Percentiles rank a stretch among this genome's conserved stretches.
Evolutionary conservation across 1,284 basidiomycete genomes (phyloP).

Genomic region (Sporisorium scitamineum): DNA sequence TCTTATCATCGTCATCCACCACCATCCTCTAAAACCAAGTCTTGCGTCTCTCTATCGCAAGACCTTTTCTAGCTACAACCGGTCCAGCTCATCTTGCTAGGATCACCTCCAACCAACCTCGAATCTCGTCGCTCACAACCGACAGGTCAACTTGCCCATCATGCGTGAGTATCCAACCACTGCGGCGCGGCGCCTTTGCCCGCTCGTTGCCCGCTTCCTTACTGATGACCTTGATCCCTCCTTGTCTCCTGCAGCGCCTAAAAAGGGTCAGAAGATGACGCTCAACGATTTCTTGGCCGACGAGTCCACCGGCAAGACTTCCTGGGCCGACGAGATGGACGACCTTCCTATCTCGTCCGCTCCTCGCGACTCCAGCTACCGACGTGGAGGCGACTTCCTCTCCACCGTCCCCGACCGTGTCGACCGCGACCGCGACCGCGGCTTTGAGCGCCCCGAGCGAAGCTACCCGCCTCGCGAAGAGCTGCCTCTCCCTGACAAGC

Average conservation of each 20-base stretch:
- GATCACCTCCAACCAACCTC: slow-evolving; percentile 6
- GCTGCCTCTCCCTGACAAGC: slow-evolving; percentile 89
- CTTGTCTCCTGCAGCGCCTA: slow-evolving; percentile 52
- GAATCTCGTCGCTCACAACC: slow-evolving; percentile 5
- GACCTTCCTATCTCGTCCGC: slow-evolving; percentile 64
- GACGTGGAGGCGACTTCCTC: slow-evolving; percentile 55
- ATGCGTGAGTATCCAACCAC: slow-evolving; percentile 27
- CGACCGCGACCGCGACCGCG: slow-evolving; percentile 57
- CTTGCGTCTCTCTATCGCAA: slow-evolving; percentile 15
- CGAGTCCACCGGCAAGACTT: slow-evolving; percentile 63
- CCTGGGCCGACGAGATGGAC: slow-evolving; percentile 69
- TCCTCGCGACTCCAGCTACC: slow-evolving; percentile 46
- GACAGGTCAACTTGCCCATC: slow-evolving; percentile 27
- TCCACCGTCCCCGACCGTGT: slow-evolving; percentile 57
- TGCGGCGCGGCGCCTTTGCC: neutral
- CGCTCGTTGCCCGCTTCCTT: neutral
- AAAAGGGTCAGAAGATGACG: slow-evolving; percentile 63
- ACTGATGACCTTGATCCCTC: neutral
- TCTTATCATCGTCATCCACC: slow-evolving; percentile 23
- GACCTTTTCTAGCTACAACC: neutral
- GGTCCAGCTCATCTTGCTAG: slow-evolving; percentile 17
- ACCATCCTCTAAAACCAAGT: slow-evolving; percentile 17
- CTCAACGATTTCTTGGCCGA: slow-evolving; percentile 67
- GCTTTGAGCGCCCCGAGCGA: slow-evolving; percentile 53
- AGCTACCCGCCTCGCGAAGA: slow-evolving; percentile 78